phyloP scores from a whole-genome alignment of 1,139 yeast genomes.

The Nakaseomyces kungkrabaensis region DNA sequence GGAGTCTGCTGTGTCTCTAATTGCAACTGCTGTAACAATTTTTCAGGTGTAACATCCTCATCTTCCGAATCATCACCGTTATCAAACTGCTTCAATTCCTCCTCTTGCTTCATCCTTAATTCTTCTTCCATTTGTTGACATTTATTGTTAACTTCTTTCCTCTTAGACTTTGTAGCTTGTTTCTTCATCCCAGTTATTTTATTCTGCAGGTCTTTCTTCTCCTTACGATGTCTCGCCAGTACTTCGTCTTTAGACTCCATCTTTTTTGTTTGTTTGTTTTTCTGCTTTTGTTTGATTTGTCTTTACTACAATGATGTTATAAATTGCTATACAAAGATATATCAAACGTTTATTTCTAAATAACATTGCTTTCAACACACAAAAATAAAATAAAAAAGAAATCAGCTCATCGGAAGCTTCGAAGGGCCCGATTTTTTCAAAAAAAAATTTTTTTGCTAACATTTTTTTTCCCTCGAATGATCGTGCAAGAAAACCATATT shows the following conservation, averaged over 20 bases:
- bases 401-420: too few relatives aligned
- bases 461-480: too few relatives aligned
- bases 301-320: too few relatives aligned
- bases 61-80: slow-evolving; percentile 17
- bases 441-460: too few relatives aligned
- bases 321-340: too few relatives aligned
- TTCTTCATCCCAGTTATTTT: slow-evolving; percentile 67
- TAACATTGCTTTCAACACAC: too few relatives aligned
- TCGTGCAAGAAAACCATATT: too few relatives aligned
- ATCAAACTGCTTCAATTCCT: slow-evolving; percentile 35
- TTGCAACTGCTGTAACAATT: slow-evolving; percentile 47
- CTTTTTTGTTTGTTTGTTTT: background rate
- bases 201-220: slow-evolving; percentile 54
- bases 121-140: slow-evolving; percentile 52
- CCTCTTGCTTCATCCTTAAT: slow-evolving; percentile 42
- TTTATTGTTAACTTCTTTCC: slow-evolving; percentile 45
- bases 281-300: too few relatives aligned
- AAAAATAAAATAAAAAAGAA: too few relatives aligned
- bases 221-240: slow-evolving; percentile 56
- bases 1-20: slow-evolving; percentile 24
- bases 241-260: slow-evolving; percentile 38
- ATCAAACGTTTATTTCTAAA: too few relatives aligned
- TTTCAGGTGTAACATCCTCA: slow-evolving; percentile 52
- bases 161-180: slow-evolving; percentile 72
- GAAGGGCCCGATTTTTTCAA: too few relatives aligned